Base-by-base conservation (phyloP, 2,329 filamentous ascomycete genomes). In the Didymosphaeria variabile region DNA sequence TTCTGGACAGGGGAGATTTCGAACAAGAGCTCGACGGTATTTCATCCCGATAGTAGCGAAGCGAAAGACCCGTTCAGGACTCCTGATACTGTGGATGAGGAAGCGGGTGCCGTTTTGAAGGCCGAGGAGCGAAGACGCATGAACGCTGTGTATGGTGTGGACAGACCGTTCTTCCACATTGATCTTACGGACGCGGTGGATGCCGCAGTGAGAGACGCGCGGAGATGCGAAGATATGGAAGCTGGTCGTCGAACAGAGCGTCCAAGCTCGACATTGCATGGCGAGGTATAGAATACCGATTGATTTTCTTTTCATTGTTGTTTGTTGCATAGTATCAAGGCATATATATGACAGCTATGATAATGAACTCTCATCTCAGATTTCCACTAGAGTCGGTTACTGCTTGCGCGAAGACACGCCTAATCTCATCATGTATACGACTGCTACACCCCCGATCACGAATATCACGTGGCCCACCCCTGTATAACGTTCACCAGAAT, bases 181-280 rank as follows among this genome's bases (percentile, higher is more conserved):
- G 72, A 75, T 55, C 54, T 75, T 9, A 61, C 63, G n/a, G 72
- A 72, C 47, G 72, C 72, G 8, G 72, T 75, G 19, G 71, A 72
- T 51, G 64, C 63, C 5, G 72, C 72, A 5, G 68, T 73, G 2
- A 52, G 66, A 23, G 67, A 73, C 59, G 69, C 71, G 13, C 69
- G 60, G 60, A 63, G 50, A 47, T 58, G 59, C 21, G 67, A 71
- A 49, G 55, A 55, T 19, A 2, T 45, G 19, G 56, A 40, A 23
- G 42, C 19, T 3, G 42, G 10, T 23, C 8, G 42, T 13, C 42
- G 19, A 9, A 23, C 19, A 19, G 42, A 45, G 40, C 19, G 23
- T 23, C 6, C 7, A 8, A 9, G 12, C 8, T 21, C 8, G 19
- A 13, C 36, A 23, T 6, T 31, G 21, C 34, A 19, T 29, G 50